A percentile compares a stretch with the other conserved stretches of the same genome.
Conservation (phyloP, 2,329 filamentous ascomycete genomes). For the Aspergillus puulaauensis region DNA sequence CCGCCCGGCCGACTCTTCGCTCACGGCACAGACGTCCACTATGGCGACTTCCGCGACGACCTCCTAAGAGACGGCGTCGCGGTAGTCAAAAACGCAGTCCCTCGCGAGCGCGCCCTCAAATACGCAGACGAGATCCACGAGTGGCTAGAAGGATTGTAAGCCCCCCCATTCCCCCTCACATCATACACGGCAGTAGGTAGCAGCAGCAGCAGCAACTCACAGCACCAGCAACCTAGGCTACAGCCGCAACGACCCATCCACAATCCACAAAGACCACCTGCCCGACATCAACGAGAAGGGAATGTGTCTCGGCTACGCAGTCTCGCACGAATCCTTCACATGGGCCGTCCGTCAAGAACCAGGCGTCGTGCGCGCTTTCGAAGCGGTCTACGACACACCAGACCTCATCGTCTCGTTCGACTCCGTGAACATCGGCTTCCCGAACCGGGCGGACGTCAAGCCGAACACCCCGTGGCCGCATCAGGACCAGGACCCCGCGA, state of each 20-base stretch:
- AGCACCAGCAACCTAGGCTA: constrained; percentile 32
- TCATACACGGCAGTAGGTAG: too few species aligned
- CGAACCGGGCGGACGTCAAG: constrained; percentile 24
- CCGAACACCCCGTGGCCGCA: constrained; percentile 48
- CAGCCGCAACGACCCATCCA: constrained; percentile 34
- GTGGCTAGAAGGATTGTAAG: constrained; percentile 25
- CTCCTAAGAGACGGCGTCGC: constrained; percentile 43
- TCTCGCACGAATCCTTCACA: constrained; percentile 50
- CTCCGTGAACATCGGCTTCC: constrained; percentile 48
- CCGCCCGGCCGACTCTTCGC: constrained; percentile 11
- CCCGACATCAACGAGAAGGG: constrained; percentile 49
- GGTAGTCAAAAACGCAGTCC: constrained; percentile 48
- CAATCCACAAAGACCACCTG: constrained; percentile 34
- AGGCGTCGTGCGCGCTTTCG: constrained; percentile 48
- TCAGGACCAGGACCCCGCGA: constrained; percentile 47
- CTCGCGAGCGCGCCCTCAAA: constrained; percentile 38
- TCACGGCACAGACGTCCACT: constrained; percentile 17
- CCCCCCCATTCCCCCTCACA: not conserved
- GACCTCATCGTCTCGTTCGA: constrained; percentile 54
- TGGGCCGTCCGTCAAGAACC: constrained; percentile 50
- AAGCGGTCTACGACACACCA: constrained; percentile 46
- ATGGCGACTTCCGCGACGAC: constrained; percentile 26
- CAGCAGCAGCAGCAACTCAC: too few species aligned
- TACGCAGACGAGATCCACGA: constrained; percentile 26
- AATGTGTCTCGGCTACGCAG: constrained; percentile 49